Base-by-base conservation (phyloP, 495 filamentous ascomycete genomes). In the Neurospora terricola region DNA sequence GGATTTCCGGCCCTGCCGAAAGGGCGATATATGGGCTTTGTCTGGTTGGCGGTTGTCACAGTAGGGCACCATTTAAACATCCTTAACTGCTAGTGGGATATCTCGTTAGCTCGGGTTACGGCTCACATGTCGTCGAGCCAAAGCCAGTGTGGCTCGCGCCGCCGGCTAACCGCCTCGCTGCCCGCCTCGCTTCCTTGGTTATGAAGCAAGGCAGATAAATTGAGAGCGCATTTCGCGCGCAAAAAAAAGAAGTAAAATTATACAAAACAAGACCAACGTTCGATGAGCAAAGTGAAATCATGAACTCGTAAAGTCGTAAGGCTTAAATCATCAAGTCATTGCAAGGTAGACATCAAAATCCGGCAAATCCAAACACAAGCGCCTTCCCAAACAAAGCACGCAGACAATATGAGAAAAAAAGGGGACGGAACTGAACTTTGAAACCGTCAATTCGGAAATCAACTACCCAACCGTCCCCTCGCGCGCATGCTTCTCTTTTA, bases 401-500 rank as follows among this genome's bases (percentile, higher is more conserved):
- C 62, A 59, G n/a, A 39, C 37, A 11, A 16, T 40, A 69, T 69
- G 14, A 45, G 34, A 37, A 48, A 72, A n/a, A 10, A 16, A 71
- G 14, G n/a, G 27, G 54, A 11, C 27, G 6, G 3, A 34, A 62
- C 23, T 34, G 54, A 62, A n/a, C 39, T 14, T 12, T 73, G n/a
- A 69, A 43, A 68, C n/a, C 69, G 34, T 34, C 38, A 5, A n/a
- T 34, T 27, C 4, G 7, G 18, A 36, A 42, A 39, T 70, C 73
- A 84, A 30, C 78, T 54, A 81, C n/a, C 84, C 82, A 38, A 79
- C 59, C 27, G 82, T 83, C 10, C 81, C 81, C 70, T 86, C 84
- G 54, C 78, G 77, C 74, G 73, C 78, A 78, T 93, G 91, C 81
- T 88, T 93, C 82, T 91, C 86, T 80, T 93, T 94, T 73, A 99